Conservation (phyloP, 139 green algal species). For the Nannochloris sp. region DNA sequence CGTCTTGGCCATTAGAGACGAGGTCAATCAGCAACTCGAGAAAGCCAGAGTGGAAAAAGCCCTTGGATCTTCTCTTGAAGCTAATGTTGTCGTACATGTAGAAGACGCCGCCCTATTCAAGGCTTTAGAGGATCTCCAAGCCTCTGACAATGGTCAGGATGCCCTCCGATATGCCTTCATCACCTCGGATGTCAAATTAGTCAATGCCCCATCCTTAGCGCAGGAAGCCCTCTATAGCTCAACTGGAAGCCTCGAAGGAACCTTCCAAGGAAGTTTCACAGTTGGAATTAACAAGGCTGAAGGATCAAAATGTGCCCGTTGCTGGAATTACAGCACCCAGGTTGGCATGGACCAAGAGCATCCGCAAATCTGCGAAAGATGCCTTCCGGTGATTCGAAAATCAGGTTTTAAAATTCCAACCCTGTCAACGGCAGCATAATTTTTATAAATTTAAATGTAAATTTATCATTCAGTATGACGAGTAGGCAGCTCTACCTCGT, state of each 20-base stretch:
- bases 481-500: not conserved
- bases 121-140: conserved; percentile 47
- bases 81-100: conserved; percentile 62
- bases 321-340: conserved; percentile 86
- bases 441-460: not conserved
- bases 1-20: conserved; percentile 47
- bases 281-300: conserved; percentile 69
- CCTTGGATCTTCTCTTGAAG: conserved; percentile 74
- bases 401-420: conserved; percentile 10
- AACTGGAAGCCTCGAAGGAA: conserved; percentile 20
- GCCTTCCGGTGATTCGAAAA: conserved; percentile 61
- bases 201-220: conserved; percentile 8
- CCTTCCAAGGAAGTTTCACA: conserved; percentile 37
- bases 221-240: conserved; percentile 4
- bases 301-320: conserved; percentile 86
- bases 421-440: conserved; percentile 1
- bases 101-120: conserved; percentile 26
- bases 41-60: conserved; percentile 54
- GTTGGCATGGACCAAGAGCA: conserved; percentile 42
- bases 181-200: conserved; percentile 43
- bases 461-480: not conserved
- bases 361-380: conserved; percentile 83
- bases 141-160: conserved; percentile 57
- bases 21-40: conserved; percentile 74
- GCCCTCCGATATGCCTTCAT: conserved; percentile 77